Base-by-base conservation (phyloP, 306 rosid genomes). In the Dalbergia cochinchinensis region DNA sequence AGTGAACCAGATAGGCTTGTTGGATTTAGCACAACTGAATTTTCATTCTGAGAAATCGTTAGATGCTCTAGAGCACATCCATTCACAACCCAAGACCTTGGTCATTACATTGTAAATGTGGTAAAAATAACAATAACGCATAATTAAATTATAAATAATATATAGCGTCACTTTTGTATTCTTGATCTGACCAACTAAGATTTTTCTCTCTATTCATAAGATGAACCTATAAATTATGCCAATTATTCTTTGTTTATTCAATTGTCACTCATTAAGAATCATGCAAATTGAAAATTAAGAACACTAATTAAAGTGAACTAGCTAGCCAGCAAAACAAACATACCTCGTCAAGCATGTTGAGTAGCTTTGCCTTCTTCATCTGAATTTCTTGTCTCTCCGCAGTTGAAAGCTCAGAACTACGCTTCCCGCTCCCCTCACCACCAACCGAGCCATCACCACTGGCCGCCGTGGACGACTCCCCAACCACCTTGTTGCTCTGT, bases 291-390 rank as follows among this genome's bases (percentile, higher is more conserved):
- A 65, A 65, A 51, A 51, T 0, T 26, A 26, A 26, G 31, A 26
- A 26, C 31, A 7, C 34, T 11, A 39, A 31, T 8, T 71, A 13
- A 53, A 61, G 33, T 76, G 35, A 76, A 18, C 1, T 1, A 48
- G 8, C 1, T 1, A 48, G 8, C 8, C 16, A 70, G 6, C 10
- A 44, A 18, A 20, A 60, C 13, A 50, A 14, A 69, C 19, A 50
- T 84, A 96, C 99, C 98, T 96, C 99, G 47, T 96, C 98, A 64
- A 91, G 97, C 99, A 96, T 96, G 89, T 20, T 83, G 47, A 96
- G 89, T 15, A 96, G 88, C 89, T 96, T 96, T 5, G 93, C 99
- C 74, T 93, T 96, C 92, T 91, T 96, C 99, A 96, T 93, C 88
- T 93, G 97, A 74, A 93, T 82, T 78, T 96, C 99, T 85, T 93